A percentile compares a stretch with the other conserved stretches of the same genome.
These are phyloP conservation scores for Auricularia auricula-judae DNA, from an alignment of 768 basidiomycete genomes.

Conservation along the genomic window DNA sequence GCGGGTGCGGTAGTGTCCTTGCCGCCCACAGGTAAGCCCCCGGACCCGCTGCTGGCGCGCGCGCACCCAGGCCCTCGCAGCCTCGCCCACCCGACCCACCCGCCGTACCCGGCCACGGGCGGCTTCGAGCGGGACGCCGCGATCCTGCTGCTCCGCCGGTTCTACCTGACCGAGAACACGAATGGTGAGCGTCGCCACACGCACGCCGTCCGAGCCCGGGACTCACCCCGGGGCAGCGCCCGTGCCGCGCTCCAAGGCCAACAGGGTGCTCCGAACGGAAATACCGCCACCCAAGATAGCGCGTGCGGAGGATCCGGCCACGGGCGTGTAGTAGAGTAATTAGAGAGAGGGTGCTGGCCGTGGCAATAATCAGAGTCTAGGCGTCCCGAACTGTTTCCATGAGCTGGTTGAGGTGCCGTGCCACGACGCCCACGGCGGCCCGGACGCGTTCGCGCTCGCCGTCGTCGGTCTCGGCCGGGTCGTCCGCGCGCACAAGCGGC, in stretches of 20 bases:
- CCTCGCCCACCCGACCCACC: conserved; percentile 60
- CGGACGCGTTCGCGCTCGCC: conserved; percentile 52
- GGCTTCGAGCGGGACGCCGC: conserved; percentile 76
- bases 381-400: conserved; percentile 22
- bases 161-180: conserved; percentile 87
- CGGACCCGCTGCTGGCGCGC: not conserved
- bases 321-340: not conserved
- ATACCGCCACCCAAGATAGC: conserved; percentile 27
- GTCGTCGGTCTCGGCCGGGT: conserved; percentile 21
- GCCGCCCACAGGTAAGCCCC: conserved; percentile 66
- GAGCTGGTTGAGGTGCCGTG: conserved; percentile 59
- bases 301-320: not conserved
- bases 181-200: conserved; percentile 50
- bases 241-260: conserved; percentile 75
- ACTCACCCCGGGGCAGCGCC: conserved; percentile 47
- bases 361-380: not conserved
- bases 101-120: conserved; percentile 60
- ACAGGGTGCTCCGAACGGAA: conserved; percentile 76
- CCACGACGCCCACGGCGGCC: conserved; percentile 63
- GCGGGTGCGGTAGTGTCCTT: conserved; percentile 91
- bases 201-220: conserved; percentile 1
- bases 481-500: conserved; percentile 35
- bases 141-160: conserved; percentile 74
- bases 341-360: too few relatives aligned
- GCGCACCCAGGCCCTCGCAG: conserved; percentile 24